Evolutionary conservation across 2,329 filamentous ascomycete species (phyloP).

Genomic region (Nemania abortiva): DNA sequence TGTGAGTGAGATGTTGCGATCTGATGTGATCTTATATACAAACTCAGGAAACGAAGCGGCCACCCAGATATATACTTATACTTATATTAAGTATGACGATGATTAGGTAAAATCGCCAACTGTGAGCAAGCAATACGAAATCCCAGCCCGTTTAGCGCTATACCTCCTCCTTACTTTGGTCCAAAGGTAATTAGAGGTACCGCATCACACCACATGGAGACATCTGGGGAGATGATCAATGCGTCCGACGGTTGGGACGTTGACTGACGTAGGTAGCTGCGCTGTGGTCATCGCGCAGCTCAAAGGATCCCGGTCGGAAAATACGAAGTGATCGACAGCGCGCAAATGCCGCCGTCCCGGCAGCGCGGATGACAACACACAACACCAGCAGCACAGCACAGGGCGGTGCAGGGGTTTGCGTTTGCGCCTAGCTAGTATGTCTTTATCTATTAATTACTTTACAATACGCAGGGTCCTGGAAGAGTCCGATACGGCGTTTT

Average conservation of each 20-base stretch:
- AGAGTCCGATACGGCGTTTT: too few relatives aligned
- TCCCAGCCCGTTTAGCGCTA: neutral
- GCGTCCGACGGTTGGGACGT: neutral
- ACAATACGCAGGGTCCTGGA: too few relatives aligned
- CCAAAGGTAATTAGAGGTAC: neutral
- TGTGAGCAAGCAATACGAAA: neutral
- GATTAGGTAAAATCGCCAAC: neutral
- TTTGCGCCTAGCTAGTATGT: neutral
- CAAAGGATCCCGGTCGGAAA: slow-evolving; percentile 1
- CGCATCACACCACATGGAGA: neutral
- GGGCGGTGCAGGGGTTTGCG: neutral
- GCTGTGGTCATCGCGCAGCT: slow-evolving; percentile 5
- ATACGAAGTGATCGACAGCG: slow-evolving; percentile 42
- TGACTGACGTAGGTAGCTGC: slow-evolving; percentile 18
- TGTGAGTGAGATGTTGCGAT: neutral
- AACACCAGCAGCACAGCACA: neutral
- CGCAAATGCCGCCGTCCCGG: slow-evolving; percentile 30
- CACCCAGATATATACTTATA: slow-evolving; percentile 1
- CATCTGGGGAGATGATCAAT: slow-evolving; percentile 10
- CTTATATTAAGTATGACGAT: slow-evolving; percentile 6
- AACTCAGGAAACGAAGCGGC: neutral
- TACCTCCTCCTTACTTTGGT: neutral
- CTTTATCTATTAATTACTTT: too few relatives aligned
- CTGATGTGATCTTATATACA: neutral
- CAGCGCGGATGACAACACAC: slow-evolving; percentile 37